Evolutionary conservation across 2,329 filamentous ascomycete species (phyloP), one percentile per base, ranked within the genome.

Genomic region (Samsoniella hepiali): DNA sequence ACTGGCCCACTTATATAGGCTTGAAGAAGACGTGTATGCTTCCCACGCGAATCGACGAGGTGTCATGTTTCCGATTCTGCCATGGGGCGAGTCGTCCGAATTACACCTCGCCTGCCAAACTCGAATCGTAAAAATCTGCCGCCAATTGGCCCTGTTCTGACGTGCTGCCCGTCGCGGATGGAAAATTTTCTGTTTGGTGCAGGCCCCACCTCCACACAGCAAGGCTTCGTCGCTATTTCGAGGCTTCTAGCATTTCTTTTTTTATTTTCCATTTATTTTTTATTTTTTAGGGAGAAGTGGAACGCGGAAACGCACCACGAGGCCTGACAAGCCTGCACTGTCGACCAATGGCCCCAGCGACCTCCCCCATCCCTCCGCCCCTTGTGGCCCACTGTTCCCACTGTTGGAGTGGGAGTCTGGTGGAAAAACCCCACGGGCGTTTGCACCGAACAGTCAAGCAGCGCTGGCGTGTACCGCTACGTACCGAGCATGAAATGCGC

Each of bases 391-490:
- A 29, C 27, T 9, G 38, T 10, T 40, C 17, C 53, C 53, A 56
- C 53, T 56, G 53, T 42, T 54, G 32, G 51, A n/a, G 29, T 5
- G 9, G 47, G 22, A 29, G 7, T 50, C 47, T 51, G 44, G 44
- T 15, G 45, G 45, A 22, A 13, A 38, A 38, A 22, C 22, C 15
- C 47, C 13, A 9, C 44, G 47, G 47, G 47, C 47, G 47, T 50
- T 17, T 50, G 27, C 47, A 50, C n/a, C 47, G 13, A 7, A 22
- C 15, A 9, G 49, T 34, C 50, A 1, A n/a, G 22, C 31, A 53
- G 53, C 38, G 15, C 45, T 59, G 57, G 56, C 40, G 49, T 61
- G 50, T 54, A 61, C 58, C 58, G 40, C 58, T 61, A 61, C 58
- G 49, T 61, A 54, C 58, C 58, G 58, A 54, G 50, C 38, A 53